Conservation (phyloP, 108 stramenopile genomes). For the Fragilaria radians region DNA sequence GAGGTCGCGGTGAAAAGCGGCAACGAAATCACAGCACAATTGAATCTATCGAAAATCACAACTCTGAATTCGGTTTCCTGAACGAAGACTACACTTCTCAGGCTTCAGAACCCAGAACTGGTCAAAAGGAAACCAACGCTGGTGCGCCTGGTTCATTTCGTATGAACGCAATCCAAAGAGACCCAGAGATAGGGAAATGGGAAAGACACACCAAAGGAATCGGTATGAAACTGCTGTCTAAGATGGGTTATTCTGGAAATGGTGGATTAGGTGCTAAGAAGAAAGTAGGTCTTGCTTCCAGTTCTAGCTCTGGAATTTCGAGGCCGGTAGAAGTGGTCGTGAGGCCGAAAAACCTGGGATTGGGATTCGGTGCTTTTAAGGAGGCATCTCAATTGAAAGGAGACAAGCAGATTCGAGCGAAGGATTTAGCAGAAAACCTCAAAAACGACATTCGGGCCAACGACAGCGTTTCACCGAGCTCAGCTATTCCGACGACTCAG, state of each 20-base stretch:
- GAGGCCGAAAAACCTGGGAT: conserved; percentile 75
- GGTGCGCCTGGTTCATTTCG: conserved; percentile 6
- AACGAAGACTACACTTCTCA: background rate
- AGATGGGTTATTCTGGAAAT: conserved; percentile 86
- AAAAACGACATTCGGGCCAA: conserved; percentile 8
- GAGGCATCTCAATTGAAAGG: conserved; percentile 69
- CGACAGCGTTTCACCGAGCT: conserved; percentile 20
- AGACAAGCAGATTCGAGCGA: conserved; percentile 74
- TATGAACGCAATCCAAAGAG: conserved; percentile 10
- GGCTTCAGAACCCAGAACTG: background rate
- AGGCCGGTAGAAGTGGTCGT: conserved; percentile 90
- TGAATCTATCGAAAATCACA: background rate
- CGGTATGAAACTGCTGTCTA: conserved; percentile 81
- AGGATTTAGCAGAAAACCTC: conserved; percentile 55
- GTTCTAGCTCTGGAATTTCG: conserved; percentile 58
- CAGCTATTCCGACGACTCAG: conserved; percentile 52
- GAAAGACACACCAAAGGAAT: conserved; percentile 96
- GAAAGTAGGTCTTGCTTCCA: conserved; percentile 7
- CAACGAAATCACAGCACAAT: background rate
- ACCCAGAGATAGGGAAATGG: conserved; percentile 73
- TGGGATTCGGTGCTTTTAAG: conserved; percentile 86
- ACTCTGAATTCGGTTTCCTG: background rate
- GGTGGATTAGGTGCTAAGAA: conserved; percentile 80
- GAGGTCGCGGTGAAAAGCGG: conserved; percentile 13
- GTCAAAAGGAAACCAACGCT: background rate